phyloP scores from a whole-genome alignment of 1,284 basidiomycete genomes.

The Sparassis latifolia region DNA sequence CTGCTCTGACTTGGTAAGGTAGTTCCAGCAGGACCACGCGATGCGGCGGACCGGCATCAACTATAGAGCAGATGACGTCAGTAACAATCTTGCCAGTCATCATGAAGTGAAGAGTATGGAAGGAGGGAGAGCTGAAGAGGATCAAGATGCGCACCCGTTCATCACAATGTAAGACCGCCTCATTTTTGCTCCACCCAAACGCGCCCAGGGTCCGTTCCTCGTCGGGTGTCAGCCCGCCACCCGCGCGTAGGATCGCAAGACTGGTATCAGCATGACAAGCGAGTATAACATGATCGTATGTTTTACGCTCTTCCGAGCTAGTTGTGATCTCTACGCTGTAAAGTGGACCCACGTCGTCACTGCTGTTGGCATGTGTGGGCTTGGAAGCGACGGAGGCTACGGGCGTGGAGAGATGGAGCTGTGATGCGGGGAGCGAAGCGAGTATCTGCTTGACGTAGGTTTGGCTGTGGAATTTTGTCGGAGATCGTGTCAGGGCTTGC shows the following conservation, averaged over 20 bases:
- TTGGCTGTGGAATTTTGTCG: constrained; percentile 32
- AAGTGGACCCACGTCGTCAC: background rate
- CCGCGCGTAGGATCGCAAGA: constrained; percentile 50
- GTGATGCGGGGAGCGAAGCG: constrained; percentile 42
- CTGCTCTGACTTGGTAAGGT: constrained; percentile 47
- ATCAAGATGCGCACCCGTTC: constrained; percentile 29
- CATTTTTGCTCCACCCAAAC: constrained; percentile 68
- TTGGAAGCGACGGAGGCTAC: constrained; percentile 34
- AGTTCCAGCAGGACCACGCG: constrained; percentile 78
- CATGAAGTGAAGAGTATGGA: no score
- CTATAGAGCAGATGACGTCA: constrained; percentile 25
- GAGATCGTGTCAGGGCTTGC: no score
- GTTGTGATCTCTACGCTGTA: constrained; percentile 37
- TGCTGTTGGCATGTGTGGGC: background rate
- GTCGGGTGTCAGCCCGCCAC: constrained; percentile 42
- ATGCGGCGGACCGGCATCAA: constrained; percentile 56
- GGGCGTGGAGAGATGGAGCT: constrained; percentile 57
- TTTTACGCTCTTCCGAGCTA: constrained; percentile 31
- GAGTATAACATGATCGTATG: constrained; percentile 74
- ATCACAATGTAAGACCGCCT: constrained; percentile 68
- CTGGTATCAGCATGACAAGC: constrained; percentile 73
- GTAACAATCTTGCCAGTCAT: background rate
- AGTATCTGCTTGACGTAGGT: constrained; percentile 64
- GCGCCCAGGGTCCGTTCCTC: constrained; percentile 53
- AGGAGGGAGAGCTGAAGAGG: background rate